Percentiles rank a stretch among this genome's conserved stretches.
phyloP scores from a whole-genome alignment of 345 rosid species.

The Syzygium aqueum region DNA sequence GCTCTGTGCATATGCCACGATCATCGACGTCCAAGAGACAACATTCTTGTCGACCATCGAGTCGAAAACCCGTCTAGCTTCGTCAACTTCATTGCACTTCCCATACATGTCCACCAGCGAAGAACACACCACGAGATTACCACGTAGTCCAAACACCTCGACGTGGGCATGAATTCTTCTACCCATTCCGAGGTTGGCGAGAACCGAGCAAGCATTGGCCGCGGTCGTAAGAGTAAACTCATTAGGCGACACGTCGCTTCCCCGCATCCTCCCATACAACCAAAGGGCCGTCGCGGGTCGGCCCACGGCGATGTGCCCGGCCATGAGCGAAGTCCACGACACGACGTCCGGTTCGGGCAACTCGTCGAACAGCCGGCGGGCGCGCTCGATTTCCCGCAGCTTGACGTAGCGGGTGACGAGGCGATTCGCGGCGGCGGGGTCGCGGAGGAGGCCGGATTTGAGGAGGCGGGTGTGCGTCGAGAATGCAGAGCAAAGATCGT shows the following conservation, averaged over 20 bases:
- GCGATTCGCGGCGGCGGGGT: slow-evolving; percentile 31
- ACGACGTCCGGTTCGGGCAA: slow-evolving; percentile 67
- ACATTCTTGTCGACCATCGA: slow-evolving; percentile 46
- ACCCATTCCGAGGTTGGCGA: slow-evolving; percentile 37
- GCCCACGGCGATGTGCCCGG: slow-evolving; percentile 32
- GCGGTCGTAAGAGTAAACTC: slow-evolving; percentile 51
- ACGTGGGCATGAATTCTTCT: slow-evolving; percentile 47
- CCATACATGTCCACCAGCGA: slow-evolving; percentile 89
- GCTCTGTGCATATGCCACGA: slow-evolving; percentile 59
- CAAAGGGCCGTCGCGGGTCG: slow-evolving; percentile 24
- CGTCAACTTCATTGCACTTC: slow-evolving; percentile 62
- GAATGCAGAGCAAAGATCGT: slow-evolving; percentile 10
- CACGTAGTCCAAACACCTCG: slow-evolving; percentile 31
- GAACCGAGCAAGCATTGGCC: slow-evolving; percentile 50
- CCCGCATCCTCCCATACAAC: slow-evolving; percentile 29
- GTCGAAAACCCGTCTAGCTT: slow-evolving; percentile 59
- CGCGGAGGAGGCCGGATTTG: slow-evolving; percentile 30
- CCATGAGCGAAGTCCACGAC: slow-evolving; percentile 62
- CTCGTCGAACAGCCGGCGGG: slow-evolving; percentile 53
- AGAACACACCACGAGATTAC: slow-evolving; percentile 53
- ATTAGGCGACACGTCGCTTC: slow-evolving; percentile 34
- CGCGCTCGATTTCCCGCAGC: slow-evolving; percentile 11
- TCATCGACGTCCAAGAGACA: slow-evolving; percentile 78
- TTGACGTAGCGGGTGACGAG: slow-evolving; percentile 37
- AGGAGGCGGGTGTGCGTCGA: slow-evolving; percentile 18